These are phyloP conservation scores for Globisporangium rhizosaccharum DNA, from an alignment of 352 stramenopile genomes.

Conservation along the genomic window DNA sequence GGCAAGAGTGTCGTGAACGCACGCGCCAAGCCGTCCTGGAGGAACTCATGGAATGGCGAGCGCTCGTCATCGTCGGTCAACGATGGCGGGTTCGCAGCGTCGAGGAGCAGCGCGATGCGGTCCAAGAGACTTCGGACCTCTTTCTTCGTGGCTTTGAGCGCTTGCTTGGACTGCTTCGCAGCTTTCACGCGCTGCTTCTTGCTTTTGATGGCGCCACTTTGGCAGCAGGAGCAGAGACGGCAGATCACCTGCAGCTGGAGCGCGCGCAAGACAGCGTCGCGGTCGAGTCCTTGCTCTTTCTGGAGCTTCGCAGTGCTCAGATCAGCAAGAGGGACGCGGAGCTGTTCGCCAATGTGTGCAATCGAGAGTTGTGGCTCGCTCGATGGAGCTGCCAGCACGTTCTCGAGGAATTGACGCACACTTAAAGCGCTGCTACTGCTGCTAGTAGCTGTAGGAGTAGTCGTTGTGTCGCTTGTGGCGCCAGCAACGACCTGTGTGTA, in stretches of 20 bases:
- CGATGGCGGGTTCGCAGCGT: slow-evolving; percentile 59
- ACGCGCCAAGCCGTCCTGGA: slow-evolving; percentile 42
- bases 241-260: slow-evolving; percentile 68
- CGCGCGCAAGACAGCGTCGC: slow-evolving; percentile 34
- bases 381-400: not conserved
- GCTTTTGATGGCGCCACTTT: slow-evolving; percentile 23
- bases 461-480: not conserved
- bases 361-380: slow-evolving; percentile 4
- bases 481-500: slow-evolving; percentile 9
- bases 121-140: slow-evolving; percentile 67
- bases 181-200: slow-evolving; percentile 18
- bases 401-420: slow-evolving; percentile 9
- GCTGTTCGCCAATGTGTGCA: slow-evolving; percentile 13
- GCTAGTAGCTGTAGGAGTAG: not conserved
- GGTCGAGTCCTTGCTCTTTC: slow-evolving; percentile 19
- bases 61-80: slow-evolving; percentile 59
- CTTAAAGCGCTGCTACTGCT: not conserved
- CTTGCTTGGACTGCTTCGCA: not conserved
- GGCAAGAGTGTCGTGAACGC: slow-evolving; percentile 39
- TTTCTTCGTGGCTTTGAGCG: slow-evolving; percentile 28
- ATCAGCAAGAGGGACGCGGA: slow-evolving; percentile 23
- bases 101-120: slow-evolving; percentile 66
- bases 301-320: slow-evolving; percentile 21
- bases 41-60: slow-evolving; percentile 69
- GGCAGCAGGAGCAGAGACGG: slow-evolving; percentile 39